Conservation (phyloP, 441 rosid species). For the Brassica hybrid region DNA sequence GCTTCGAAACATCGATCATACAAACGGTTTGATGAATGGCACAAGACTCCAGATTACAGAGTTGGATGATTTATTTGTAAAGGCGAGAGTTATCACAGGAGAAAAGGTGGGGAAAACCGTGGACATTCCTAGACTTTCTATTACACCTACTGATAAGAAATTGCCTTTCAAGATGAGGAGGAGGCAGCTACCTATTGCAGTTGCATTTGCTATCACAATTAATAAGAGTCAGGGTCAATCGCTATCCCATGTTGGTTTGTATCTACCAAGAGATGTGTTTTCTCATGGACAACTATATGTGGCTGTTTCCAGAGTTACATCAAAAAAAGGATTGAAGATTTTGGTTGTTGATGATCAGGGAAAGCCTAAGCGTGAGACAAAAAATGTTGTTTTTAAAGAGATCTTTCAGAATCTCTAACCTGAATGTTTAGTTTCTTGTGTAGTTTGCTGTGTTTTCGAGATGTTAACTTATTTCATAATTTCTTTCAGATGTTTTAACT, state of each 20-base stretch:
- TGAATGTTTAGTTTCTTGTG: not conserved
- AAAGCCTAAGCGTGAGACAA: not conserved
- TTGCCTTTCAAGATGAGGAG: not conserved
- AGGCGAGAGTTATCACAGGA: not conserved
- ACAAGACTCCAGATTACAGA: not conserved
- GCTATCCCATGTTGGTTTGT: not conserved
- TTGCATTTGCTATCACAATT: not conserved
- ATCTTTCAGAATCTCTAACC: not conserved
- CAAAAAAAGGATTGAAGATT: not conserved
- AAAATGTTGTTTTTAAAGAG: not conserved
- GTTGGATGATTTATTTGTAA: not conserved
- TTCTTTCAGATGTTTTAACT: no score
- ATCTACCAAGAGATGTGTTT: not conserved
- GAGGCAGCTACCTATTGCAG: not conserved
- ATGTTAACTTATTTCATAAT: not conserved
- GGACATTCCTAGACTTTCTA: not conserved
- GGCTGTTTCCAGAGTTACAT: not conserved
- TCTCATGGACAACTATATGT: not conserved
- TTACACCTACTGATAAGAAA: not conserved
- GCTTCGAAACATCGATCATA: not conserved
- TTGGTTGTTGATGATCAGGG: not conserved
- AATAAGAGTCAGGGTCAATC: not conserved
- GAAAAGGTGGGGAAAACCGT: not conserved
- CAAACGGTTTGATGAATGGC: not conserved
- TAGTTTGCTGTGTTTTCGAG: no score